Evolutionary conservation across 345 rosid genomes (phyloP).

Genomic region (Eucalyptus curtisii): DNA sequence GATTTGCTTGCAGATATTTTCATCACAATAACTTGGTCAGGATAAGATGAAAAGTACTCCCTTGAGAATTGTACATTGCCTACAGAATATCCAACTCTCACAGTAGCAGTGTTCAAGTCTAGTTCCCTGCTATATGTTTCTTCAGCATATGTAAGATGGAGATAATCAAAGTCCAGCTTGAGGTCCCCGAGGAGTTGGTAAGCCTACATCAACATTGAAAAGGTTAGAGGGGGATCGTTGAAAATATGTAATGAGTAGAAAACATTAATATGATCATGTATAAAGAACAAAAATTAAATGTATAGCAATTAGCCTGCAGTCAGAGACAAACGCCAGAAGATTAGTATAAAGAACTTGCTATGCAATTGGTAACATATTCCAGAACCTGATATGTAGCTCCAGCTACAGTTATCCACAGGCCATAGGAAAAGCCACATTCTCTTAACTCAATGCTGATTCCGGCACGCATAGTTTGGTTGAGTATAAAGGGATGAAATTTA

Average conservation of each 20-base stretch:
- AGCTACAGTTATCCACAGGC: background rate
- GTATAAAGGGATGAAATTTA: background rate
- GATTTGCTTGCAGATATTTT: constrained; percentile 57
- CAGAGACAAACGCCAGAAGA: background rate
- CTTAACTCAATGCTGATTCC: background rate
- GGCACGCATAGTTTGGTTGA: background rate
- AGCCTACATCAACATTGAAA: constrained; percentile 33
- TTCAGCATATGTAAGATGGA: constrained; percentile 47
- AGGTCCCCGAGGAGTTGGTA: constrained; percentile 86
- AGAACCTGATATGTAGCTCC: background rate
- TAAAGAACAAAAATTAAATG: background rate
- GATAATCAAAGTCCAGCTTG: constrained; percentile 59
- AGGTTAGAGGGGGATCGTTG: background rate
- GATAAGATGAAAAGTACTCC: constrained; percentile 66
- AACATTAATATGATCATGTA: background rate
- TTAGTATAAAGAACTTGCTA: background rate
- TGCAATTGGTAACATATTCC: background rate
- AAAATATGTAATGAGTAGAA: background rate
- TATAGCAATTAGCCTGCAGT: background rate
- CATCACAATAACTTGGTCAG: constrained; percentile 54
- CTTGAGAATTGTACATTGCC: constrained; percentile 47
- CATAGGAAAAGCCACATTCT: background rate
- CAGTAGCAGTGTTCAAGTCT: constrained; percentile 76
- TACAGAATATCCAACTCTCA: constrained; percentile 49
- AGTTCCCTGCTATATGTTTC: constrained; percentile 68